Percentiles rank a stretch among this genome's conserved stretches.
These are phyloP conservation scores for Harringtonia aguacate DNA, from an alignment of 2,329 filamentous ascomycete genomes.

Conservation along the genomic window DNA sequence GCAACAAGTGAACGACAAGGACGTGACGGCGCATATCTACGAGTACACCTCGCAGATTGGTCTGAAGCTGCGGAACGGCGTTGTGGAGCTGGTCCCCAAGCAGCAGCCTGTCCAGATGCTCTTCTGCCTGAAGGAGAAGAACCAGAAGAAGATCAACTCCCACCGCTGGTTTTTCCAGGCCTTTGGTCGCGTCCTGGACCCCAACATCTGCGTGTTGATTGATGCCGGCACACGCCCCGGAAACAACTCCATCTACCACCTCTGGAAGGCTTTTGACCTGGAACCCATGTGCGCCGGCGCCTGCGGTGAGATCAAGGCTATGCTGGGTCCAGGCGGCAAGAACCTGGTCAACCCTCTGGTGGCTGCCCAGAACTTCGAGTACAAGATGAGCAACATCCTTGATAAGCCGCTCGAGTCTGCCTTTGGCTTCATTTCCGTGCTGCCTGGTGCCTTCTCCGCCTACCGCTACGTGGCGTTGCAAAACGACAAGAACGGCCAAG, in stretches of 20 bases:
- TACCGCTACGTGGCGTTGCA: conserved; percentile 92
- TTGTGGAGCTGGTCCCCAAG: conserved; percentile 75
- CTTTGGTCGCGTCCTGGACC: conserved; percentile 83
- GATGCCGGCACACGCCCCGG: conserved; percentile 95
- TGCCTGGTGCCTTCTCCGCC: conserved; percentile 96
- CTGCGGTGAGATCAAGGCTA: conserved; percentile 98
- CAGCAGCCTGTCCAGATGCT: conserved; percentile 91
- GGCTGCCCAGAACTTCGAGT: conserved; percentile 97
- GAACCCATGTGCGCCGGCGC: conserved; percentile 96
- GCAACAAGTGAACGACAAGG: conserved; percentile 92
- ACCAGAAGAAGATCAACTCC: conserved; percentile 99
- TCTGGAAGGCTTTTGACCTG: conserved; percentile 97
- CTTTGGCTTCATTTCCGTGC: conserved; percentile 93
- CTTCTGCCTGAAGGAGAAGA: conserved; percentile 98
- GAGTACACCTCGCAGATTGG: conserved; percentile 86
- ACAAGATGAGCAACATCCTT: conserved; percentile 99
- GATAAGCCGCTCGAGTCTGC: conserved; percentile 96
- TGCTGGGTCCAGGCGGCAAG: conserved; percentile 76
- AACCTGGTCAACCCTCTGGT: conserved; percentile 89
- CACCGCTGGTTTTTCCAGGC: conserved; percentile 99
- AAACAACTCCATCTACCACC: conserved; percentile 87
- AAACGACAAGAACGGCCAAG: conserved; percentile 90
- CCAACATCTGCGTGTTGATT: conserved; percentile 92
- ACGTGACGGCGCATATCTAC: conserved; percentile 96
- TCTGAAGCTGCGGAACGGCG: conserved; percentile 78